phyloP scores from a whole-genome alignment of 164 flowering plant species.

The Umbellularia californica region DNA sequence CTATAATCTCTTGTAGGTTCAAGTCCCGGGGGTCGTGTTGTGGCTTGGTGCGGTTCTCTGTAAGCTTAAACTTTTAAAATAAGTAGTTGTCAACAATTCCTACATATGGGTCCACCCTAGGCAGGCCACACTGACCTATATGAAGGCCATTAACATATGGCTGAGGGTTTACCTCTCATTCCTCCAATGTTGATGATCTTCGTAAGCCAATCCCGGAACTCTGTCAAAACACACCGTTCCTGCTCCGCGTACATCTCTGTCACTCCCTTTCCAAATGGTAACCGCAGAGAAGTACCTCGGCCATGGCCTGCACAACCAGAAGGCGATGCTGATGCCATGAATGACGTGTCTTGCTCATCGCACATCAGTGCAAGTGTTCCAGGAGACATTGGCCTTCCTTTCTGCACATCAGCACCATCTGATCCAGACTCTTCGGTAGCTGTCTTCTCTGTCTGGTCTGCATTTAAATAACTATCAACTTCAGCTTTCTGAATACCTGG shows the following conservation, averaged over 20 bases:
- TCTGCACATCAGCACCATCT: slow-evolving; percentile 56
- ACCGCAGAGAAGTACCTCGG: slow-evolving; percentile 29
- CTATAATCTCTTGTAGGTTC: background rate
- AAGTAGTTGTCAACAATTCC: too few species aligned
- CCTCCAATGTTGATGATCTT: slow-evolving; percentile 68
- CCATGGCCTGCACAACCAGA: slow-evolving; percentile 32
- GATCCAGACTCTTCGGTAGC: slow-evolving; percentile 41
- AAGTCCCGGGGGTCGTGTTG: too few species aligned
- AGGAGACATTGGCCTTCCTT: slow-evolving; percentile 83
- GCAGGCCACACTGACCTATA: too few species aligned
- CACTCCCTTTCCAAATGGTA: slow-evolving; percentile 43
- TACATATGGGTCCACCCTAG: background rate
- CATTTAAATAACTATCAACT: slow-evolving; percentile 37
- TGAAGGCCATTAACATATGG: background rate
- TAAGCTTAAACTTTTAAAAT: too few species aligned
- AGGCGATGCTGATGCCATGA: slow-evolving; percentile 64
- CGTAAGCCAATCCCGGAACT: slow-evolving; percentile 70
- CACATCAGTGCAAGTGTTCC: slow-evolving; percentile 93
- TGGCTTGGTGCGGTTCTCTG: too few species aligned
- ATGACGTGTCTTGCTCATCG: slow-evolving; percentile 84
- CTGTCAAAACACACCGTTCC: slow-evolving; percentile 66
- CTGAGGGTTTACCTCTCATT: slow-evolving; percentile 55
- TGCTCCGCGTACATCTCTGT: slow-evolving; percentile 71
- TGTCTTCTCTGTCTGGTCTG: slow-evolving; percentile 43
- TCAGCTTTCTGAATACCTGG: slow-evolving; percentile 31